These are phyloP conservation scores for Populus hybrid DNA, from an alignment of 441 rosid genomes.

Conservation along the genomic window DNA sequence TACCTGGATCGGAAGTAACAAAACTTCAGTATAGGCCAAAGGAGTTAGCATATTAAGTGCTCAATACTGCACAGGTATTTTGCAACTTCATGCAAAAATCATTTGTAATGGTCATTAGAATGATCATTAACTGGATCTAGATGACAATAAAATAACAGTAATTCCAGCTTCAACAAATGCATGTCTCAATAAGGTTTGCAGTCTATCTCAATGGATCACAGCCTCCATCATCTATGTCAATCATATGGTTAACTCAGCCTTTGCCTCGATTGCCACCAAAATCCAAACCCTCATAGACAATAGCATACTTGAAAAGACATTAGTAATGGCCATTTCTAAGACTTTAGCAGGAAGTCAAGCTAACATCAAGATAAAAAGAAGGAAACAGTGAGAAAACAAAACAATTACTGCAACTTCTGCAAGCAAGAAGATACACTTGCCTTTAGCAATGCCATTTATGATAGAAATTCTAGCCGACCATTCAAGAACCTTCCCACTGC, in stretches of 20 bases:
- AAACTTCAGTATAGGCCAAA: neutral
- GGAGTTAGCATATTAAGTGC: neutral
- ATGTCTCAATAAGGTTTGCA: neutral
- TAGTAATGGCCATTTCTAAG: neutral
- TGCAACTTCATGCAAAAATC: neutral
- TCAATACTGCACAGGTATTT: neutral
- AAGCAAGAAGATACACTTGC: constrained; percentile 32
- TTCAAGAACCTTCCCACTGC: constrained; percentile 55
- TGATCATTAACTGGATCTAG: neutral
- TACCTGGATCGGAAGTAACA: constrained; percentile 44
- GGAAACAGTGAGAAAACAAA: neutral
- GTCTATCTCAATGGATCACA: neutral
- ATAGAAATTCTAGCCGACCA: constrained; percentile 80
- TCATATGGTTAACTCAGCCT: neutral
- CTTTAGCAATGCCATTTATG: constrained; percentile 82
- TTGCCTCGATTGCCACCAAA: neutral
- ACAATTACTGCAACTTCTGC: neutral
- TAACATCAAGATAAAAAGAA: neutral
- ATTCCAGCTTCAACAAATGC: neutral
- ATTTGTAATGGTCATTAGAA: neutral
- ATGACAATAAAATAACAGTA: neutral
- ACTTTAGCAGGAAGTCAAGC: neutral
- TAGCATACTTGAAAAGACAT: neutral
- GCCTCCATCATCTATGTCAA: neutral
- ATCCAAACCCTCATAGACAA: neutral